phyloP scores from a whole-genome alignment of 352 stramenopile species.

The Globisporangium spinosum region DNA sequence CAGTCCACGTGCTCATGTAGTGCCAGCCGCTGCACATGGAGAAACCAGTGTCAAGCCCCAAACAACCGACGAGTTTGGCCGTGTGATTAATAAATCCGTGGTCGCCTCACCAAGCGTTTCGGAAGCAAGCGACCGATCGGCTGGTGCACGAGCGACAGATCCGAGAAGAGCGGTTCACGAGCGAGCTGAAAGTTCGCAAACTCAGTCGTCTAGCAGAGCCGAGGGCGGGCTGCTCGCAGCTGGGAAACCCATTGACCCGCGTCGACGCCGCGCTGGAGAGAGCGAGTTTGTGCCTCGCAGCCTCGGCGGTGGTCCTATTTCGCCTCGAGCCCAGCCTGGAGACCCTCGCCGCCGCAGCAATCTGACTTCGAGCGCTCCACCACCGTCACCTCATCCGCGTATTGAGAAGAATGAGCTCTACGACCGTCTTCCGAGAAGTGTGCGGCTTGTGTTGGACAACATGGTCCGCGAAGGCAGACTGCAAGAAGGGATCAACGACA shows the following conservation, averaged over 20 bases:
- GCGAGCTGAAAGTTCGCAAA: not conserved
- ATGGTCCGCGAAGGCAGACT: conserved; percentile 53
- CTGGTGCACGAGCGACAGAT: conserved; percentile 18
- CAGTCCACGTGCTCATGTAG: not conserved
- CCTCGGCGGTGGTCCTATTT: not conserved
- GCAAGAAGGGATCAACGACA: conserved; percentile 68
- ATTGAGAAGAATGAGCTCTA: conserved; percentile 49
- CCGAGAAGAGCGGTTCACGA: conserved; percentile 15
- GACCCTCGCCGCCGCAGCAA: conserved; percentile 40
- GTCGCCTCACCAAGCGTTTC: not conserved
- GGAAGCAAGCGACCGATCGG: conserved; percentile 5
- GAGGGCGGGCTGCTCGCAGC: conserved; percentile 8
- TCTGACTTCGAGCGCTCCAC: conserved; percentile 13
- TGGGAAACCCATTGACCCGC: conserved; percentile 30
- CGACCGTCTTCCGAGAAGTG: conserved; percentile 40
- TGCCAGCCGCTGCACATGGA: not conserved
- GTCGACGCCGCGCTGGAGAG: conserved; percentile 25
- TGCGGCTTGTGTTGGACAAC: conserved; percentile 49
- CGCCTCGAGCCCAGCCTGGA: conserved; percentile 1
- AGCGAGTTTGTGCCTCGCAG: conserved; percentile 9
- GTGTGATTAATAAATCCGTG: conserved; percentile 25
- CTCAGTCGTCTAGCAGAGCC: not conserved
- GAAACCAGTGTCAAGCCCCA: conserved; percentile 16
- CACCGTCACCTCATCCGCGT: conserved; percentile 6
- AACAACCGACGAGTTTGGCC: conserved; percentile 52